Conservation (phyloP, 2,329 filamentous ascomycete genomes). For the Xylaria digitata region DNA sequence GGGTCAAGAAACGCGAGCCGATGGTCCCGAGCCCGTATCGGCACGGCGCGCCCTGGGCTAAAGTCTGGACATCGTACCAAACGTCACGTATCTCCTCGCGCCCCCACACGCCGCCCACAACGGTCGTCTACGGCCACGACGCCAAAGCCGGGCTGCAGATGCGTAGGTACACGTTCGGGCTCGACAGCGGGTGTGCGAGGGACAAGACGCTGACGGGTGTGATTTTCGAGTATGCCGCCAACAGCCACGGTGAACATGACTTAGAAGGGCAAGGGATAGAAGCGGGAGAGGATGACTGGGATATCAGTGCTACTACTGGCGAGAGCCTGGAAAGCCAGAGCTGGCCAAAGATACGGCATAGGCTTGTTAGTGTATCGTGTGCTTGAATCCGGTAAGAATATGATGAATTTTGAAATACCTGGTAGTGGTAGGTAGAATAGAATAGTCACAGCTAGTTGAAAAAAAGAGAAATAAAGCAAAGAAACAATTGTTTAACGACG, state of each 20-base stretch:
- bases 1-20: neutral
- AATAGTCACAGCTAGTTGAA: too few species aligned
- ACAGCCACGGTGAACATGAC: neutral
- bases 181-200: slow-evolving; percentile 85
- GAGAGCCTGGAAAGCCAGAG: neutral
- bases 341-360: slow-evolving; percentile 25
- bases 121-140: slow-evolving; percentile 89
- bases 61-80: slow-evolving; percentile 68
- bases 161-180: slow-evolving; percentile 78
- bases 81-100: slow-evolving; percentile 39
- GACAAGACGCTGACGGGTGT: slow-evolving; percentile 82
- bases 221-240: slow-evolving; percentile 66
- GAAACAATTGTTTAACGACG: too few species aligned
- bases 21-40: slow-evolving; percentile 44
- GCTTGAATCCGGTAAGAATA: neutral
- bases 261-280: slow-evolving; percentile 8
- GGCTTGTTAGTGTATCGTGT: slow-evolving; percentile 35
- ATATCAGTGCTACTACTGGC: slow-evolving; percentile 1
- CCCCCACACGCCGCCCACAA: slow-evolving; percentile 51
- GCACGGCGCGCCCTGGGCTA: slow-evolving; percentile 74
- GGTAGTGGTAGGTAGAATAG: too few species aligned
- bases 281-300: neutral
- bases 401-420: too few species aligned
- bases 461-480: too few species aligned
- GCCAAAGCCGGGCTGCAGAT: slow-evolving; percentile 73